A percentile compares a stretch with the other conserved stretches of the same genome.
Evolutionary conservation across 1,284 basidiomycete species (phyloP).

Genomic region (Melanopsichium pennsylvanicum): DNA sequence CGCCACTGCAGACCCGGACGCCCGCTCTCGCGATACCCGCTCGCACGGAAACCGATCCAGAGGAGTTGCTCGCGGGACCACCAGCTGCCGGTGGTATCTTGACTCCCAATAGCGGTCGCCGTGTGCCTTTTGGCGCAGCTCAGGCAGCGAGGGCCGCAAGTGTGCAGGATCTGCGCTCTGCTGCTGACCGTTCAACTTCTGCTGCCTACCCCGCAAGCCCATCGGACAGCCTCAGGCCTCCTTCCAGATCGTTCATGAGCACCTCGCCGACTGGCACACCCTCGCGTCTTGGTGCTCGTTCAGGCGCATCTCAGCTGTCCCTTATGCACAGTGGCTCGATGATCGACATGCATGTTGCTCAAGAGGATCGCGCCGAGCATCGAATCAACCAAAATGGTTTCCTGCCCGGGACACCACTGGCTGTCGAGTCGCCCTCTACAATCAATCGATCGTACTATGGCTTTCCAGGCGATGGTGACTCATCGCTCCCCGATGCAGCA

Average conservation of each 20-base stretch:
- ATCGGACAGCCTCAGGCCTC: constrained; percentile 49
- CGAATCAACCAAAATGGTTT: constrained; percentile 53
- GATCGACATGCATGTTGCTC: constrained; percentile 67
- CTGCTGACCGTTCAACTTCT: constrained; percentile 31
- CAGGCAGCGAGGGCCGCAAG: constrained; percentile 47
- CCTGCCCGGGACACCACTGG: constrained; percentile 42
- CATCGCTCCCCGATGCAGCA: constrained; percentile 28
- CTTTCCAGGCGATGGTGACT: constrained; percentile 52
- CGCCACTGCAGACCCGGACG: constrained; percentile 25
- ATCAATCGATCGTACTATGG: constrained; percentile 50
- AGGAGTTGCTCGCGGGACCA: constrained; percentile 4
- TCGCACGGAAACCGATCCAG: constrained; percentile 20
- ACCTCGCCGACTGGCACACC: constrained; percentile 41
- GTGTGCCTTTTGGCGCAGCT: constrained; percentile 19
- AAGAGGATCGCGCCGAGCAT: constrained; percentile 53
- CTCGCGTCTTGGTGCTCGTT: constrained; percentile 30
- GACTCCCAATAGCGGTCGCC: constrained; percentile 22
- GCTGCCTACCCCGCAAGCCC: constrained; percentile 30
- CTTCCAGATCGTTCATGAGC: constrained; percentile 49
- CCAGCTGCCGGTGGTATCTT: not conserved
- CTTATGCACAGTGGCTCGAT: constrained; percentile 66
- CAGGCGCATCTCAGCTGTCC: constrained; percentile 55
- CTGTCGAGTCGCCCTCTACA: constrained; percentile 35
- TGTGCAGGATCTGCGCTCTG: constrained; percentile 46
- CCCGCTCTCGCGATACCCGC: constrained; percentile 11